These are phyloP conservation scores for Carallia brachiata DNA, from an alignment of 345 rosid species.

Conservation along the genomic window DNA sequence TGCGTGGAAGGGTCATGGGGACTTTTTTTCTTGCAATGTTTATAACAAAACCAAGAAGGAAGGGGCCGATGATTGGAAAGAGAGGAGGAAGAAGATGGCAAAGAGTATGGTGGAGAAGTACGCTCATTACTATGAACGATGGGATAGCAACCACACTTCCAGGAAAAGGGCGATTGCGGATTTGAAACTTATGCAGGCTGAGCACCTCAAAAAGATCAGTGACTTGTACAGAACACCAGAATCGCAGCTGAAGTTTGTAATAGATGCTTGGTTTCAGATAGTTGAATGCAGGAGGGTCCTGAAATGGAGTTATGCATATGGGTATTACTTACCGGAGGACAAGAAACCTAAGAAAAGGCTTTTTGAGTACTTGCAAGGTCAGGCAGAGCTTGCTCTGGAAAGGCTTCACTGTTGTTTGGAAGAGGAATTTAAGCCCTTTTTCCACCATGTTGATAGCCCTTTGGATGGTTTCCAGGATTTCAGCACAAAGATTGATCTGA, in stretches of 20 bases:
- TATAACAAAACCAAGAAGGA: conserved; percentile 74
- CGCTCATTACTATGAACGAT: conserved; percentile 89
- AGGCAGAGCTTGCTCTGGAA: conserved; percentile 14
- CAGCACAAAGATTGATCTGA: background rate
- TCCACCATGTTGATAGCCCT: background rate
- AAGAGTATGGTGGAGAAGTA: conserved; percentile 75
- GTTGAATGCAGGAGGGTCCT: conserved; percentile 16
- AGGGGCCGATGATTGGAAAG: conserved; percentile 77
- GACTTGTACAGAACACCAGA: background rate
- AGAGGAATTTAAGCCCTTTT: background rate
- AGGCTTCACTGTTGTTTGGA: conserved; percentile 15
- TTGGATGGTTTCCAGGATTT: background rate
- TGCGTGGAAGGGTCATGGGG: conserved; percentile 72
- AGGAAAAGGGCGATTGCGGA: background rate
- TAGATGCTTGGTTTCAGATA: conserved; percentile 11
- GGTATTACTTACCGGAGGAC: conserved; percentile 2
- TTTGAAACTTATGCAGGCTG: background rate
- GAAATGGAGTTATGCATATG: conserved; percentile 19
- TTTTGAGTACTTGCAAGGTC: conserved; percentile 20
- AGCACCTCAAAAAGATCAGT: background rate
- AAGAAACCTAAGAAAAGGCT: background rate
- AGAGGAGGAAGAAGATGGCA: conserved; percentile 78
- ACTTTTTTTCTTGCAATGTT: conserved; percentile 65
- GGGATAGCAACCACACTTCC: conserved; percentile 73
- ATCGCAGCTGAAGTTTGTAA: background rate